Evolutionary conservation across 345 rosid genomes (phyloP).

Genomic region (Balakata baccata): DNA sequence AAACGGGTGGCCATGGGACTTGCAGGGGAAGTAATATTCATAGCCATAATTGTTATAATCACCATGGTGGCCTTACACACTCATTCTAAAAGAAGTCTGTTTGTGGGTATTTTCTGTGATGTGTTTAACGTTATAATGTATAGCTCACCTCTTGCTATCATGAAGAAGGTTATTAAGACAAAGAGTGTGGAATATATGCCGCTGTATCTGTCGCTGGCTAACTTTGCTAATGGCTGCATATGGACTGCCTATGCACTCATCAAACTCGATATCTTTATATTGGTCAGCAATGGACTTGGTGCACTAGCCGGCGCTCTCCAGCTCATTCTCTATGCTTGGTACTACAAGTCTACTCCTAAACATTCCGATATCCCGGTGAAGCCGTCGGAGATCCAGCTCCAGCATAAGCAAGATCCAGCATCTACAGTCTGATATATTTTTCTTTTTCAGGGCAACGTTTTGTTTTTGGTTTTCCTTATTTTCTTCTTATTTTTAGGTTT

Average conservation of each 20-base stretch:
- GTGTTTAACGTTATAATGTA: constrained; percentile 49
- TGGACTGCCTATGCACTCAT: constrained; percentile 48
- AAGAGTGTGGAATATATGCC: constrained; percentile 60
- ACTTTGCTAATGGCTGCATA: constrained; percentile 31
- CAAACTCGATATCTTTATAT: constrained; percentile 33
- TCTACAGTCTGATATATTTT: not conserved
- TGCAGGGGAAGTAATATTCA: not conserved
- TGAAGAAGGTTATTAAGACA: constrained; percentile 40
- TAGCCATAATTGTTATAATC: constrained; percentile 28
- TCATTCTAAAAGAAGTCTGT: constrained; percentile 35
- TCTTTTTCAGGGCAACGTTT: too few species aligned
- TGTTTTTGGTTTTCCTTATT: too few species aligned
- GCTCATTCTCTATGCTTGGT: constrained; percentile 38
- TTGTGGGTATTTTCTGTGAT: constrained; percentile 51
- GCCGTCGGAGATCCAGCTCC: constrained; percentile 41
- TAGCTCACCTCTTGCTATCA: constrained; percentile 43
- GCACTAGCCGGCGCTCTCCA: constrained; percentile 36
- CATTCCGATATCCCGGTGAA: constrained; percentile 12
- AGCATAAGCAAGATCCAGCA: not conserved
- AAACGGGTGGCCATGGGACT: not conserved
- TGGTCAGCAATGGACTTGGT: constrained; percentile 68
- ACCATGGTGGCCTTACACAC: constrained; percentile 41
- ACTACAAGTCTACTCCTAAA: constrained; percentile 33
- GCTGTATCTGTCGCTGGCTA: constrained; percentile 37
- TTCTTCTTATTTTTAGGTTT: too few species aligned